Conservation (phyloP, 768 basidiomycete genomes). For the Pleurotus eryngii region DNA sequence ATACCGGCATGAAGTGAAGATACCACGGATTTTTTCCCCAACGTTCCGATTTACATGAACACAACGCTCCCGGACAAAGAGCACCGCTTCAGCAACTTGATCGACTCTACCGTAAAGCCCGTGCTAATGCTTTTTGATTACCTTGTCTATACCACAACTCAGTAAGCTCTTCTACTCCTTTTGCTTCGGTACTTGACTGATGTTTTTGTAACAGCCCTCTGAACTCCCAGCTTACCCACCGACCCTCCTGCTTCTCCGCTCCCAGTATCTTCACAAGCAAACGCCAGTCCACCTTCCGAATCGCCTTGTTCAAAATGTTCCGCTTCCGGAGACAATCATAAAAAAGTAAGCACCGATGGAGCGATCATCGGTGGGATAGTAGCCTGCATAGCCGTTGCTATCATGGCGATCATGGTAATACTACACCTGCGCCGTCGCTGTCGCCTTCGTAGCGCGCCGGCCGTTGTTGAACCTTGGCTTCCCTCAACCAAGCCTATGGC, state of each 20-base stretch:
- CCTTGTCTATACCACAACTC: background rate
- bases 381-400: background rate
- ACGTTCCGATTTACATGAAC: background rate
- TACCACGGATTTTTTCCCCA: background rate
- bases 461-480: background rate
- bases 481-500: background rate
- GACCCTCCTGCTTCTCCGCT: too few species aligned
- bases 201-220: too few species aligned
- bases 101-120: background rate
- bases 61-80: background rate
- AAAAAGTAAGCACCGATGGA: background rate
- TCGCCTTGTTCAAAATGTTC: too few species aligned
- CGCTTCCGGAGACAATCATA: too few species aligned
- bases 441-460: background rate
- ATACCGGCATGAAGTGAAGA: background rate
- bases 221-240: too few species aligned
- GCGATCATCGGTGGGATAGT: background rate
- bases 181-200: too few species aligned
- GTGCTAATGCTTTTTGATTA: constrained; percentile 3
- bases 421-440: background rate
- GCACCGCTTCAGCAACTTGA: background rate
- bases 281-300: too few species aligned
- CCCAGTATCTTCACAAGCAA: too few species aligned
- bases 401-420: background rate
- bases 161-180: too few species aligned